Base-by-base conservation (phyloP, 2,329 filamentous ascomycete species). In the Trichoderma koningiopsis region DNA sequence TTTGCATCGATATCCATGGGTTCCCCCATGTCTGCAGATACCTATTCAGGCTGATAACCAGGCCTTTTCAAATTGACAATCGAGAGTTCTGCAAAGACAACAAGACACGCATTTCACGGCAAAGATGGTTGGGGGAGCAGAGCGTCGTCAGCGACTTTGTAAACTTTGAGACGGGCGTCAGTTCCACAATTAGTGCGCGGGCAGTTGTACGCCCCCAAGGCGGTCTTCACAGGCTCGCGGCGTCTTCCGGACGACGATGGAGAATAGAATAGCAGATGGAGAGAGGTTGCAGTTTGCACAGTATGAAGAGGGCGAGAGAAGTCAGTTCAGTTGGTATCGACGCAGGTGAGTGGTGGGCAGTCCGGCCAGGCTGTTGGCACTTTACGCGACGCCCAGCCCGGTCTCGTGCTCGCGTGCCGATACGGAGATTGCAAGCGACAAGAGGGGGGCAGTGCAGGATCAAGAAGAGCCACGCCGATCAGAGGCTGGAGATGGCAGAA, bases 361-460 rank as follows among this genome's bases (percentile, higher is more conserved):
- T 43, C n/a, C 35, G 24, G 57, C 35, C 29, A 58, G 43, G 58
- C 27, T 29, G 55, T 55, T 68, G 68, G 68, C 63, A 70, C 68
- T 70, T 68, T 70, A 70, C 64, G 57, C 68, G 68, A 56, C 52
- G 57, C 65, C 49, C 53, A 29, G 33, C 55, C 56, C 40, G 68
- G 68, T 62, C 68, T 57, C 47, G 68, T 68, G 68, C 63, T 70
- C 68, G 68, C 64, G 68, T 70, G 68, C 58, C 35, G 68, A 68
- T 68, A 62, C 52, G 68, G 58, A 62, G 63, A 60, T 68, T 68
- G 52, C 63, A 49, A 57, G 64, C 56, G 63, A 68, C 57, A 27
- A 33, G 62, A 57, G 62, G 66, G 66, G 60, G 68, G 68, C 68
- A 27, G 68, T 69, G 68, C 55, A 69, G 55, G 43, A 69, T 31